Evolutionary conservation across 805 yeast species (phyloP), one percentile per base, ranked within the genome.

Genomic region (Schwanniomyces yamadae): DNA sequence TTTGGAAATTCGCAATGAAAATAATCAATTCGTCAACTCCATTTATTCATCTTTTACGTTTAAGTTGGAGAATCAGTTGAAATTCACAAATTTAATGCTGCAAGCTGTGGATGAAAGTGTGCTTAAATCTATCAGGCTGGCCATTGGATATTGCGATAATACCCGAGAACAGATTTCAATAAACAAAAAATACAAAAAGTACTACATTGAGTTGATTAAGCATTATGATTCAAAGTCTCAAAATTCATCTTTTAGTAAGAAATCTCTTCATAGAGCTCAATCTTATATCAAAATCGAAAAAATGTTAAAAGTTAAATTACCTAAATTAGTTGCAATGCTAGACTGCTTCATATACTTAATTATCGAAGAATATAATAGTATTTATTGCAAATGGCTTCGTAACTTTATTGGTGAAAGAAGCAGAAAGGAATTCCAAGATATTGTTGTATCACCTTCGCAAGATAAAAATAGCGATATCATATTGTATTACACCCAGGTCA

Each of bases 321-420:
- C 50, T 4, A 22, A 22, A 5, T 28, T 44, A 5, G 16, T 34
- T n/a, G 19, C 28, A 5, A 34, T 18, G 11, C n/a, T 32, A 8
- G 32, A 33, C 21, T 21, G 16, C 15, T 37, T 46, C 20, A 37
- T 40, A 21, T 33, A 34, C 18, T 24, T 37, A 16, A 28, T 42
- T 15, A 20, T 35, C 12, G 32, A 26, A 2, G 23, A 38, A 16
- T 46, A 37, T 31, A 38, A 41, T 23, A 31, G 31, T 9, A 33
- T 48, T 22, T 42, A 44, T 22, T 31, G 41, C 15, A 18, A 30
- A 23, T 49, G 55, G 55, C 25, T 46, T 14, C 32, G 28, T 11
- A 33, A 24, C 8, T 42, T 47, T 10, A 42, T 53, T n/a, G 54
- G 56, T 2, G 34, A 42, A 9, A 22, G 38, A 13, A 49, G 48